Evolutionary conservation across 1,284 basidiomycete species (phyloP).

Genomic region (Trametes pubescens): DNA sequence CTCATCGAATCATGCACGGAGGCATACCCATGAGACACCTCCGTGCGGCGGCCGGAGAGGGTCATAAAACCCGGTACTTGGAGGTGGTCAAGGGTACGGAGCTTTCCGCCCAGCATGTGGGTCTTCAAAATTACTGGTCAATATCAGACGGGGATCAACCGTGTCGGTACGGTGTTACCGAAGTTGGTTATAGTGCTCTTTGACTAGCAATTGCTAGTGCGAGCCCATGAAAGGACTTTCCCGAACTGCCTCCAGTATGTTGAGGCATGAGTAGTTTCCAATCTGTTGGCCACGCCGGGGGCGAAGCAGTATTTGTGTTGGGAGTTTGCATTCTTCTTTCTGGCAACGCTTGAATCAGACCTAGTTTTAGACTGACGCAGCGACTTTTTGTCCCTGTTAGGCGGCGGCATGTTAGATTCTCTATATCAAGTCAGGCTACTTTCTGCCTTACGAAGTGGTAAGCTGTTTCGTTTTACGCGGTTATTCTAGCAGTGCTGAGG

Average conservation of each 20-base stretch:
- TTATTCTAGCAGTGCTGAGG: neutral
- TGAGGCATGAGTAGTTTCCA: neutral
- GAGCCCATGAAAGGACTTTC: neutral
- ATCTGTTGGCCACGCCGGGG: neutral
- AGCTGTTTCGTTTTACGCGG: conserved; percentile 13
- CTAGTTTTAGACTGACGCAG: neutral
- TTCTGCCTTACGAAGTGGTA: conserved; percentile 76
- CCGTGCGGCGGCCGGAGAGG: neutral
- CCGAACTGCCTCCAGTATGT: neutral
- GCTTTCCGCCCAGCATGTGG: neutral
- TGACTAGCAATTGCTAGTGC: neutral
- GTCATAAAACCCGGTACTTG: neutral
- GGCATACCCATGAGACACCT: no score
- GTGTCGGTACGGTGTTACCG: conserved; percentile 1
- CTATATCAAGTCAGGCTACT: conserved; percentile 83
- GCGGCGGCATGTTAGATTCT: conserved; percentile 54
- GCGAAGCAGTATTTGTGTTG: neutral
- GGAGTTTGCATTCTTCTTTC: no score
- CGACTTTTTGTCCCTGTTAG: neutral
- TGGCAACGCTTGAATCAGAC: neutral
- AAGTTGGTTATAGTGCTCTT: conserved; percentile 5
- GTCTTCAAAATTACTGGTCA: neutral
- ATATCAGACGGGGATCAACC: neutral
- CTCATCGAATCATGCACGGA: neutral
- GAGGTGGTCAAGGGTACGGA: neutral